Evolutionary conservation across 2,329 filamentous ascomycete genomes (phyloP), one percentile per base, ranked within the genome.

Genomic region (Shiraia sp.): DNA sequence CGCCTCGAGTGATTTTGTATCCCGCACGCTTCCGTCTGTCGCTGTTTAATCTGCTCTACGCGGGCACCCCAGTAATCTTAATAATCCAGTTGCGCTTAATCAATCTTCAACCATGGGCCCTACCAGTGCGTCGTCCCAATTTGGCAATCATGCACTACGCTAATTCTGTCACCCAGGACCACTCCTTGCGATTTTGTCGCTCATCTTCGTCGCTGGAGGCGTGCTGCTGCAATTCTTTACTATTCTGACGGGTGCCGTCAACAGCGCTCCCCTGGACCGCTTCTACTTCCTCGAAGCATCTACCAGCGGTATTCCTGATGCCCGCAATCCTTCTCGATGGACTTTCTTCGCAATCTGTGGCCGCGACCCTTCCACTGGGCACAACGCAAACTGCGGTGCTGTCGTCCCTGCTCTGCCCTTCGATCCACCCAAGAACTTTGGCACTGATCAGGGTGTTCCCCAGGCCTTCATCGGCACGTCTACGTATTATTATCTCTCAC

Each of bases 271-370:
- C 2, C 75, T 95, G 40, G 81, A 87, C 68, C 74, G 83, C 45
- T 90, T 90, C 52, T 96, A 90, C 72, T 96, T 96, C 76, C 82
- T 97, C 23, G 78, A 86, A 63, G 88, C 88, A 59, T 80, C 87
- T 64, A 96, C 91, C 1, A 75, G 73, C 23, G 82, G 78, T 62
- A 85, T 89, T 10, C 81, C 85, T 37, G 49, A 76, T 36, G 58
- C 79, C 1, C 67, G 69, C 31, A 75, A 76, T 49, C 74, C 75
- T 13, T 85, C 89, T 10, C 85, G 92, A 73, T 97, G 92, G 92
- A 95, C 90, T 25, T 95, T 87, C 73, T 93, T 95, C 77, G 85
- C 88, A 68, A 76, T 95, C 48, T 95, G 91, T 73, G 82, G 84
- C 37, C 75, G 75, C 22, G 73, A 73, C 48, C 49, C 55, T 1